Percentiles rank a stretch among this genome's conserved stretches.
phyloP scores from a whole-genome alignment of 2,329 filamentous ascomycete genomes.

The Botrytis sinoallii region DNA sequence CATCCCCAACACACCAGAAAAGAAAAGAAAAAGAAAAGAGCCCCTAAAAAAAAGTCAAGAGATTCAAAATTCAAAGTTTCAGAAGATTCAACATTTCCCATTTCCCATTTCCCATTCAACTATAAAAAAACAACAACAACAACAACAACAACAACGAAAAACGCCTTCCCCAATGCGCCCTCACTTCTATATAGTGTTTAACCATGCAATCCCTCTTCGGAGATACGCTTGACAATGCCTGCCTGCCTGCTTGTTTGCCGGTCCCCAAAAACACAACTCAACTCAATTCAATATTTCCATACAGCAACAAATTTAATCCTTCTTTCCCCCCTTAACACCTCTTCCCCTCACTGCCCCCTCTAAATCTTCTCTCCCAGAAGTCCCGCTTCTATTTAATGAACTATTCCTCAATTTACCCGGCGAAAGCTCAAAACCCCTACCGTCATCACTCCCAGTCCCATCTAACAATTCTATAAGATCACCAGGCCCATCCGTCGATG shows the following conservation, averaged over 20 bases:
- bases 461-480: conserved; percentile 73
- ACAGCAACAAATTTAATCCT: not conserved
- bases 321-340: conserved; percentile 3
- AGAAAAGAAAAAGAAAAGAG: no score
- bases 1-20: not conserved
- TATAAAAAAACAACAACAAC: no score
- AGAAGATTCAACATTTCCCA: not conserved
- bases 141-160: not conserved
- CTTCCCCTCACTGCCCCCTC: conserved; percentile 24
- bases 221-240: not conserved
- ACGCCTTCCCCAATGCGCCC: conserved; percentile 8
- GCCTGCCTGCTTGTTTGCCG: not conserved
- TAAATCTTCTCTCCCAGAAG: conserved; percentile 29
- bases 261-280: not conserved
- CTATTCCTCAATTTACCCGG: conserved; percentile 25
- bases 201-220: not conserved
- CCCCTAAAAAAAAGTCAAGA: no score
- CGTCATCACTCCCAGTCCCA: conserved; percentile 55
- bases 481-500: conserved; percentile 47
- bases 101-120: not conserved
- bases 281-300: not conserved
- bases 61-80: not conserved
- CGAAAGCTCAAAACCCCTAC: conserved; percentile 37
- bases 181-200: conserved; percentile 4
- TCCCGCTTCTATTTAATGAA: conserved; percentile 19